Conservation (phyloP, 495 filamentous ascomycete species). For the Bacidia rubella region DNA sequence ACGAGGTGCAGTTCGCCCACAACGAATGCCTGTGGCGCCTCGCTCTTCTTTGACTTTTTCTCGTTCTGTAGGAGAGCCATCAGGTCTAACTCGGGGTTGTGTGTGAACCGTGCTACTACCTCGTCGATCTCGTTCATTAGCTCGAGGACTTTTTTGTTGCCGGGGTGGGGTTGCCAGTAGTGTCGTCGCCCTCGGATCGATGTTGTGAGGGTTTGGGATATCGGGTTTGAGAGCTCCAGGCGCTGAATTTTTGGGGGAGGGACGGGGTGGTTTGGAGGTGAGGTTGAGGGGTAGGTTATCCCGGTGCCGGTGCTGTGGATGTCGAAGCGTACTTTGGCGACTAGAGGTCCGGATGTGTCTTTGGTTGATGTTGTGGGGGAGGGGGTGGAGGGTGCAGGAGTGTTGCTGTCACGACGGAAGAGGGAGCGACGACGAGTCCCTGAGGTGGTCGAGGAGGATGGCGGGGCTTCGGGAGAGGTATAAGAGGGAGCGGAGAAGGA, state of each 20-base stretch:
- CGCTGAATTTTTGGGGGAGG: conserved; percentile 39
- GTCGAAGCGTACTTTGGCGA: conserved; percentile 55
- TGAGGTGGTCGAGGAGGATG: not conserved
- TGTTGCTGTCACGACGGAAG: not conserved
- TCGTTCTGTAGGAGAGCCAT: not conserved
- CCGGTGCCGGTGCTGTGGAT: conserved; percentile 78
- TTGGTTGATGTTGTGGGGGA: not conserved
- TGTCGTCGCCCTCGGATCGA: conserved; percentile 59
- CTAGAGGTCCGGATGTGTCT: not conserved
- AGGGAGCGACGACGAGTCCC: not conserved
- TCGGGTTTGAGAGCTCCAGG: conserved; percentile 75
- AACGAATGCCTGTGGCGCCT: no score
- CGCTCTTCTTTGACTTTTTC: no score
- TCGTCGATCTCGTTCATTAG: conserved; percentile 53
- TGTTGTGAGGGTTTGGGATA: conserved; percentile 63
- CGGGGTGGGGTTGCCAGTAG: conserved; percentile 70
- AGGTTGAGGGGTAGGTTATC: conserved; percentile 64
- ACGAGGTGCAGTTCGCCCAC: conserved; percentile 10
- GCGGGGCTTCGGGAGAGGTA: not conserved
- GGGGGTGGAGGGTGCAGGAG: conserved; percentile 8
- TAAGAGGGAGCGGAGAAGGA: not conserved
- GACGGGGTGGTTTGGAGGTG: not conserved
- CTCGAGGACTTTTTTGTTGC: conserved; percentile 71
- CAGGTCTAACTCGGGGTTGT: conserved; percentile 1
- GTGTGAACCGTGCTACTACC: conserved; percentile 43